Percentiles rank a stretch among this genome's conserved stretches.
phyloP scores from a whole-genome alignment of 2,329 filamentous ascomycete genomes.

The Nothophaeocryptopus gaeumannii region DNA sequence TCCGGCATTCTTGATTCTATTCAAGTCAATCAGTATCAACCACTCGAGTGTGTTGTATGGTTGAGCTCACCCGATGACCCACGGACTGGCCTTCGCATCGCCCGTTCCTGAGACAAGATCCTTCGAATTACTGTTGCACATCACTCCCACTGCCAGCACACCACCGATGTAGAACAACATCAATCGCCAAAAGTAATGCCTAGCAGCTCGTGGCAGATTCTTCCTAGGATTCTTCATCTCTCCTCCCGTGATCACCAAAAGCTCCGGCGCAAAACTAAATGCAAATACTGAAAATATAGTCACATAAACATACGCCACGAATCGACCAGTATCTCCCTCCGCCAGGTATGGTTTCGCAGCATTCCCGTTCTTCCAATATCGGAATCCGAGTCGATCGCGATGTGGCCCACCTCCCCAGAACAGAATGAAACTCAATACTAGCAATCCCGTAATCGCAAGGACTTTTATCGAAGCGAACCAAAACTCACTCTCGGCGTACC shows the following conservation, averaged over 20 bases:
- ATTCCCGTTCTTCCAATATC: background rate
- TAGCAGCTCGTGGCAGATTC: background rate
- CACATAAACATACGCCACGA: background rate
- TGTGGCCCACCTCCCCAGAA: background rate
- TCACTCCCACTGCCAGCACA: background rate
- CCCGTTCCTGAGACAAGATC: background rate
- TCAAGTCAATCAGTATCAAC: no score
- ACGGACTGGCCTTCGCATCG: slow-evolving; percentile 49
- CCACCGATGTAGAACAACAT: background rate
- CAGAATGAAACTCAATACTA: background rate
- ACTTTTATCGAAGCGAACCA: background rate
- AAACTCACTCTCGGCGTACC: background rate
- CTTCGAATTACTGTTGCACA: background rate
- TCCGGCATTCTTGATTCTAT: slow-evolving; percentile 63
- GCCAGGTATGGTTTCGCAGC: slow-evolving; percentile 2
- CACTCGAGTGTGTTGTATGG: no score
- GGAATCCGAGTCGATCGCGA: background rate
- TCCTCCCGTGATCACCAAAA: background rate
- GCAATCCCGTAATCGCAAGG: background rate
- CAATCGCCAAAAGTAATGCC: background rate
- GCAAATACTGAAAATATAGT: background rate
- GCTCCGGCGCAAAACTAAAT: background rate
- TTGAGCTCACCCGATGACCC: slow-evolving; percentile 73
- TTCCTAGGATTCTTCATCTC: background rate
- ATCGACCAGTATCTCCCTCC: background rate